These are phyloP conservation scores for Phyllachora maydis DNA, from an alignment of 2,329 filamentous ascomycete species.

Conservation along the genomic window DNA sequence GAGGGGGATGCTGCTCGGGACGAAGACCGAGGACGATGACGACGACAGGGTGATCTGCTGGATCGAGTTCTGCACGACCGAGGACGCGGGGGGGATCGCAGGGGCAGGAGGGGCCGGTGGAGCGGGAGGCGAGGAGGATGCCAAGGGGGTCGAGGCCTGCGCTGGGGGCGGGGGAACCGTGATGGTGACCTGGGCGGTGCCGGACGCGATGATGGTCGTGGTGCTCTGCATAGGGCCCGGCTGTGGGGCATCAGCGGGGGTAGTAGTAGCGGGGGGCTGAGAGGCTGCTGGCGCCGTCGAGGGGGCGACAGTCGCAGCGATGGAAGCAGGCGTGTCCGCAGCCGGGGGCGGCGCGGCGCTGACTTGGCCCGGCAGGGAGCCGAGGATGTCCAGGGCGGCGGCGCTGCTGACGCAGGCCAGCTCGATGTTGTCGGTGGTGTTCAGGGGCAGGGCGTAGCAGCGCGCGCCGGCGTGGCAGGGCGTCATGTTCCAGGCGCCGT, in stretches of 20 bases:
- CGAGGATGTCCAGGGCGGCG: constrained; percentile 20
- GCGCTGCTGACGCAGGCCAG: constrained; percentile 23
- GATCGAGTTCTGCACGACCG: too few relatives aligned
- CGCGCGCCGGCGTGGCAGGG: constrained; percentile 13
- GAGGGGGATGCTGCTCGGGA: too few relatives aligned
- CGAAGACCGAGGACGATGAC: too few relatives aligned
- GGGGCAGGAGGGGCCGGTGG: neutral
- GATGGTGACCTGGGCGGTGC: neutral
- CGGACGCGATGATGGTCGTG: neutral
- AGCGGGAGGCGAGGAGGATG: neutral
- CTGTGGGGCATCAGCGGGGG: neutral
- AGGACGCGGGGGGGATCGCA: neutral
- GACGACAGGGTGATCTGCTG: too few relatives aligned
- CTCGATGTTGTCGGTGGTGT: constrained; percentile 20
- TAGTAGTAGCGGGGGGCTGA: neutral
- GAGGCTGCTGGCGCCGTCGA: too few relatives aligned
- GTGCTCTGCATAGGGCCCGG: neutral
- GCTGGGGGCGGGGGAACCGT: constrained; percentile 1
- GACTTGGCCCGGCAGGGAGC: constrained; percentile 4
- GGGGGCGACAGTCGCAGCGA: too few relatives aligned
- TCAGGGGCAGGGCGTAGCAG: constrained; percentile 35
- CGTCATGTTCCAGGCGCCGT: constrained; percentile 19
- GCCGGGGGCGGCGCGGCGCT: too few relatives aligned
- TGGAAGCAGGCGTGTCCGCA: too few relatives aligned
- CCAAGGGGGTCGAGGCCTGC: neutral